A percentile compares a stretch with the other conserved stretches of the same genome.
phyloP scores from a whole-genome alignment of 257 asterid species.

The Nicotiana paniculata region DNA sequence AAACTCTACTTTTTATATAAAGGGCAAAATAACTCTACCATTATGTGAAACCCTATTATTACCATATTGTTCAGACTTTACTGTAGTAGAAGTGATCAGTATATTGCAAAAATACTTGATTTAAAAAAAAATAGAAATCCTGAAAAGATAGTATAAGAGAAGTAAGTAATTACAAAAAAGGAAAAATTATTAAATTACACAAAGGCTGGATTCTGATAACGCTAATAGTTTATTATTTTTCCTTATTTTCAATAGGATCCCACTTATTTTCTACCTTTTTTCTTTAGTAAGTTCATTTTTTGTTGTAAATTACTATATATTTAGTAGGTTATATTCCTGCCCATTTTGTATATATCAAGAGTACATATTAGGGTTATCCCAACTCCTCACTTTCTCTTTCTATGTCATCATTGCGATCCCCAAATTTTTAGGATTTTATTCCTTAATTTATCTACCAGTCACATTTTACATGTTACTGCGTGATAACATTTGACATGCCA shows the following conservation, averaged over 20 bases:
- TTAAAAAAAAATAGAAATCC: neutral
- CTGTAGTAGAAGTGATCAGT: neutral
- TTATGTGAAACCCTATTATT: too few relatives aligned
- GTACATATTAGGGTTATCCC: neutral
- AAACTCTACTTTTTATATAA: too few relatives aligned
- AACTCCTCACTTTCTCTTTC: neutral
- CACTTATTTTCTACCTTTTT: neutral
- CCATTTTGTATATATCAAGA: too few relatives aligned
- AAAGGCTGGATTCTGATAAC: neutral
- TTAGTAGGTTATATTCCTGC: neutral
- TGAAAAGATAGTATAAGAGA: neutral
- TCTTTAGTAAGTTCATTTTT: neutral
- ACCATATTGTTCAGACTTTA: too few relatives aligned
- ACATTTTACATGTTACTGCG: neutral
- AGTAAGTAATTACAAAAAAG: neutral
- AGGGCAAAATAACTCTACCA: too few relatives aligned
- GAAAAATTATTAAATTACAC: neutral
- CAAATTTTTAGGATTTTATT: neutral
- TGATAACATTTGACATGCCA: conserved; percentile 2
- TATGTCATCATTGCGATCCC: too few relatives aligned
- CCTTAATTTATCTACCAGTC: neutral
- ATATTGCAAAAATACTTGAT: neutral
- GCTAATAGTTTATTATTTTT: neutral
- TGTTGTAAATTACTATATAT: neutral
- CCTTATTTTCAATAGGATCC: neutral